Base-by-base conservation (phyloP, 108 stramenopile genomes). In the Chaetoceros muelleri region DNA sequence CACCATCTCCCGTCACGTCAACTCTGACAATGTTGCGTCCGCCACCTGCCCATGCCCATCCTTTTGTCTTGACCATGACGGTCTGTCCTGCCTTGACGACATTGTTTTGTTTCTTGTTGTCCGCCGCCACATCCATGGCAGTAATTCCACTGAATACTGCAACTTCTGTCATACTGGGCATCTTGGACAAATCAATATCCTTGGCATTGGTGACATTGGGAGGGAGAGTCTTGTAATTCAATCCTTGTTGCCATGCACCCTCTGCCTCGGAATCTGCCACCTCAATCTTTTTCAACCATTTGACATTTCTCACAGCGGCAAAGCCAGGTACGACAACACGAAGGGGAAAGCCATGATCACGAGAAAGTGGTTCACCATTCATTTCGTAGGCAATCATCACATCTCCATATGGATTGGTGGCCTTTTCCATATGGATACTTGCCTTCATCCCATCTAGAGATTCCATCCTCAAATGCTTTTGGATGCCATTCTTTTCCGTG, bases 271-370 rank as follows among this genome's bases (percentile, higher is more conserved):
- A 69, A 24, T 49, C 55, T 25, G 79, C 50, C 17, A 91, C 28
- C 51, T 79, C 79, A 22, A 91, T 71, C 46, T 72, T 79, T 24
- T 80, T 75, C 10, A 91, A 44, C 89, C 89, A 91, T 53, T 91
- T 91, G 49, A 85, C 79, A 61, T 78, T 84, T 2, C 89, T 69
- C 28, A 91, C 81, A 16, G 80, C 89, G 5, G 81, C 81, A 70
- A 84, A 91, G 29, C 98, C 98, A 10, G 98, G 98, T 46, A 95
- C 92, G 53, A 99, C 84, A n/a, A 79, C 71, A 18, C 98, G 78
- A 16, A 99, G 64, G 19, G 98, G 98, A 55, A 61, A 93, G 24
- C 98, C 98, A 73, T 99, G 98, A 56, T 97, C 96, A 2, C 94
- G 75, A 40, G 93, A 85, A 18, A 98, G 55, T 2, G 73, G 75